Base-by-base conservation (phyloP, 108 stramenopile genomes). In the Stephanodiscus triporus region DNA sequence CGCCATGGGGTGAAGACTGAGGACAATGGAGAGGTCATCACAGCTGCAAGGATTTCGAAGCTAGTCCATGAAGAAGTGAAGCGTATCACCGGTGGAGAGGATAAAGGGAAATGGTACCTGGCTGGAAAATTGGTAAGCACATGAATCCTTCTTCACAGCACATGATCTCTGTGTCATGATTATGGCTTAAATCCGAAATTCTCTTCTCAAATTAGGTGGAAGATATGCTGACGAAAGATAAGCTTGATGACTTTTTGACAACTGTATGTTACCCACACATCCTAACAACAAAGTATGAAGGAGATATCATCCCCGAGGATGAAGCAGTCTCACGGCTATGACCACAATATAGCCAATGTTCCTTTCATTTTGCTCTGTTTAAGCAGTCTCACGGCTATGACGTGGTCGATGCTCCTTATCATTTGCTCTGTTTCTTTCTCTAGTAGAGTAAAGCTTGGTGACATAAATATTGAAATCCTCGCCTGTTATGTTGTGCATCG, bases 211-310 rank as follows among this genome's bases (percentile, higher is more conserved):
- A 1, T 40, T 47, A 85, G 82, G 82, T 92, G 20, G 85, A 86
- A 73, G 78, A 89, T 17, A 95, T 95, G 94, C 79, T 95, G 49
- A 87, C 85, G 23, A 89, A 87, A 63, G 80, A 83, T 56, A 81
- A 85, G 42, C 74, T 95, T 29, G 94, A 95, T 80, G 88, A 95
- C 53, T 95, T 95, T 66, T 80, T 95, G 59, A 95, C 94, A 23
- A 77, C 84, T 26, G 90, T 95, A 17, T 92, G 91, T 67, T 95
- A 95, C 65, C 94, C 94, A 2, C 85, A 92, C 80, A 91, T 95
- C 50, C 75, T 92, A 16, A 89, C 86, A 5, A 86, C 83, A n/a
- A 83, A 78, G 30, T 84, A 86, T 71, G 86, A 83, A 57, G 85
- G 85, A 24, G 81, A 75, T 57, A 48, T 82, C 23, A 82, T 85